Percentiles rank a stretch among this genome's conserved stretches.
phyloP scores from a whole-genome alignment of 345 rosid species.

The Cochlearia excelsa region DNA sequence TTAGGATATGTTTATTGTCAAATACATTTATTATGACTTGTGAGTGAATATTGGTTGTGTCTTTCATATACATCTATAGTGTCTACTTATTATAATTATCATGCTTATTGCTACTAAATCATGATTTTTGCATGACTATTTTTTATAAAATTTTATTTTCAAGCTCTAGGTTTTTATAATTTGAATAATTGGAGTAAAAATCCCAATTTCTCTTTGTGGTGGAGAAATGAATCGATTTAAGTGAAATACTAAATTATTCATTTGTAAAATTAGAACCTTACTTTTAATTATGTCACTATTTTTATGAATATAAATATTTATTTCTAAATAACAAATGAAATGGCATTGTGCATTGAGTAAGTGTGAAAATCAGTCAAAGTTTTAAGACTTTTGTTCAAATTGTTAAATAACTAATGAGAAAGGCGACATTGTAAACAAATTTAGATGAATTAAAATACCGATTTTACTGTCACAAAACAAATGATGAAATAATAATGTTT shows the following conservation, averaged over 20 bases:
- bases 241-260: slow-evolving; percentile 2
- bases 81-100: too few relatives aligned
- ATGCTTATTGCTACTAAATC: too few relatives aligned
- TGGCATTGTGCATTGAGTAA: not conserved
- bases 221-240: not conserved
- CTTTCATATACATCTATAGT: too few relatives aligned
- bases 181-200: slow-evolving; percentile 1
- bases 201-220: not conserved
- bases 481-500: not conserved
- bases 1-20: too few relatives aligned
- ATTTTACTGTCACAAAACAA: not conserved
- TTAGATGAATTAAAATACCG: too few relatives aligned
- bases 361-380: slow-evolving; percentile 12
- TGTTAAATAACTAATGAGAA: too few relatives aligned
- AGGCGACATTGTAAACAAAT: too few relatives aligned
- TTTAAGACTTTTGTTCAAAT: not conserved
- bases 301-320: not conserved
- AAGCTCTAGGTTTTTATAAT: not conserved
- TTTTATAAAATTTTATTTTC: too few relatives aligned
- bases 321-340: not conserved
- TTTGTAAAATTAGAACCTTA: not conserved
- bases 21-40: too few relatives aligned
- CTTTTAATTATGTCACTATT: not conserved
- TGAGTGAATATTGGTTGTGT: too few relatives aligned
- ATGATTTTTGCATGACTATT: too few relatives aligned